Evolutionary conservation across 225 moss, liverwort and hornwort genomes (phyloP), one percentile per base, ranked within the genome.

Genomic region (Pseudisothecium myosuroides): DNA sequence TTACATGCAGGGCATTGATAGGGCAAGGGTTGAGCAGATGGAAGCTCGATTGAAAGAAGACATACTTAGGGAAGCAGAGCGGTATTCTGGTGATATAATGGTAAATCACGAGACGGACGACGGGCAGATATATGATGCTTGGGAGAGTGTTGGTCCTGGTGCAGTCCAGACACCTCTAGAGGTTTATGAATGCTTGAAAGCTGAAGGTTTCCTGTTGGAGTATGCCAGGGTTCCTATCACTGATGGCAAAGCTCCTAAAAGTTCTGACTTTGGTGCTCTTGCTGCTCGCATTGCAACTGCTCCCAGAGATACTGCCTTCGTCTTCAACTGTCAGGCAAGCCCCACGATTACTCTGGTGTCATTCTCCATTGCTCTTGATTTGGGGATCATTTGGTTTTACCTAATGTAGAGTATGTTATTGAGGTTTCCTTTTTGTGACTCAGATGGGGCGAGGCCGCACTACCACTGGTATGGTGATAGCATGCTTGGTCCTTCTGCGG

Each of bases 391-490:
- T 50, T 86, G 88, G 24, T 29, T 58, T 91, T 66, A 41, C n/a
- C 43, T 71, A 43, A 56, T 64, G 50, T 69, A 72, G 32, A 60
- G 26, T 83, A 41, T 87, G 17, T 65, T 52, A 91, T 63, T 91
- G 88, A 89, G 43, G 73, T 87, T 85, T 90, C 39, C 62, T 71
- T 73, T 61, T 62, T 86, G 75, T 85, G 77, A 83, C 58, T 47
- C 97, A 99, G 99, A 99, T 99, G 99, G 99, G 99, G 68, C 96
- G 96, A 88, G 99, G 99, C 75, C 99, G 99, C 81, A 99, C 99
- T 62, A 99, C 99, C 41, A 97, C 97, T 87, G 99, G 99, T 86
- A 99, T 97, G 90, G 99, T 99, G 60, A 97, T 97, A 92, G 99
- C 99, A 77, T 96, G 97, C 88, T 95, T 99, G 71, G 97, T 99